Conservation (phyloP, 805 yeast genomes). For the Metschnikowia lunata region DNA sequence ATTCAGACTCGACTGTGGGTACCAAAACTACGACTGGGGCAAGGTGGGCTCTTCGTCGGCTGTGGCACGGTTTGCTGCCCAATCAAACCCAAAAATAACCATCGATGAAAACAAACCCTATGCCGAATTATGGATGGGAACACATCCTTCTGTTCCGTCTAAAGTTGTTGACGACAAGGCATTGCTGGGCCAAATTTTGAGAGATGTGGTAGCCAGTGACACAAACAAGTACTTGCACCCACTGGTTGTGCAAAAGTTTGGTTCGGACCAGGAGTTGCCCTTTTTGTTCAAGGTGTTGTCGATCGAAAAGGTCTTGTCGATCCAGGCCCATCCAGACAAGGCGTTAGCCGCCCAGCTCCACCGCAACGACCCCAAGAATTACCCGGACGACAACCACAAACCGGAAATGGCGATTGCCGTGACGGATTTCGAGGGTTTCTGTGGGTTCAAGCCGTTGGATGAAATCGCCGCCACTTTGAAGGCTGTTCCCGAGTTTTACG, state of each 20-base stretch:
- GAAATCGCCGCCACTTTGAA: constrained; percentile 67
- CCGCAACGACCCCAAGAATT: constrained; percentile 80
- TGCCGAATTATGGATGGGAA: constrained; percentile 99
- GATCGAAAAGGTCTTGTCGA: constrained; percentile 85
- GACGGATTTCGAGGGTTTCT: constrained; percentile 93
- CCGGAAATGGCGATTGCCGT: constrained; percentile 99
- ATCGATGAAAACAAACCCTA: constrained; percentile 80
- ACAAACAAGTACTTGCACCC: constrained; percentile 61
- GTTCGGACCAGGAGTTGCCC: constrained; percentile 70
- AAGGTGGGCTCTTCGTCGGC: constrained; percentile 80
- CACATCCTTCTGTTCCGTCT: constrained; percentile 91
- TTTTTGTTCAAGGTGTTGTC: constrained; percentile 92
- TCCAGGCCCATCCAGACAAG: constrained; percentile 98
- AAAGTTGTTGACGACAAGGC: constrained; percentile 38
- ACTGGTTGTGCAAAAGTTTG: constrained; percentile 59
- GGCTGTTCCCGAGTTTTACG: constrained; percentile 71
- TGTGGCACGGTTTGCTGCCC: constrained; percentile 82
- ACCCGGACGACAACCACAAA: constrained; percentile 97
- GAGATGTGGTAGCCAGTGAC: constrained; percentile 58
- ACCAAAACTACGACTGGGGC: constrained; percentile 77
- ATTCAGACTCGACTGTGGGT: constrained; percentile 50
- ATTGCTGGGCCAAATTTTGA: constrained; percentile 49
- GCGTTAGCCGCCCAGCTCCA: constrained; percentile 71
- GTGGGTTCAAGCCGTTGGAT: constrained; percentile 91
- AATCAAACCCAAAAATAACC: constrained; percentile 55